Evolutionary conservation across 2,329 filamentous ascomycete species (phyloP), one percentile per base, ranked within the genome.

Genomic region (Fusarium duplospermum): DNA sequence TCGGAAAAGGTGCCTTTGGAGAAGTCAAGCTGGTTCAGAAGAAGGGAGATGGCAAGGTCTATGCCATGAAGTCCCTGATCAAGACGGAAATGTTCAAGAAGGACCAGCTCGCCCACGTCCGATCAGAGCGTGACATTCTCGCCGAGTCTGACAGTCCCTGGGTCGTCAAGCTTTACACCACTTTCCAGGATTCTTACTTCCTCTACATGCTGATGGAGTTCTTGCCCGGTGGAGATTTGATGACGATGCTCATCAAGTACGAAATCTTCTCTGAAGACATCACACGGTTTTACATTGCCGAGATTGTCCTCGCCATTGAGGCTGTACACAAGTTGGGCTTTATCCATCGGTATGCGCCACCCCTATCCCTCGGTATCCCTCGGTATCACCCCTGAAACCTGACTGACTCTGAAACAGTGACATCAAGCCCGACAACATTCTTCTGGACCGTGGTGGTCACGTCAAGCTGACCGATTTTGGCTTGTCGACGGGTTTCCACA

Each of bases 201-300:
- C 87, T 99, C 38, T 99, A 99, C 87, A 96, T 99, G 92, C 88
- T 99, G 71, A 99, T 99, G 96, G 96, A 99, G 85, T 99, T 98
- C 85, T 89, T 99, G 83, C 96, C 96, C 9, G 96, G 96, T 83
- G 96, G 96, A 83, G 96, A 99, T 86, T 84, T 99, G 82, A 99
- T 99, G 96, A 99, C 96, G 4, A 99, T 99, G 96, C 88, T 99
- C 77, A 99, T 99, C 87, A 99, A 98, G 88, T 99, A 99, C 81
- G 96, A 99, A 83, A 98, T 99, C 82, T 99, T 99, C 83, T 97
- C 95, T 0, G 96, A 98, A 83, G 96, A 99, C 77, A 98, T 99
- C 76, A 99, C 96, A 33, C 92, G 96, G 20, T 99, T 99, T 85
- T 99, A 99, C 85, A 99, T 99, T 90, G 96, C 96, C 27, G 96